Percentiles rank a stretch among this genome's conserved stretches.
These are phyloP conservation scores for Drechslerella dactyloides DNA, from an alignment of 2,329 filamentous ascomycete genomes.

Conservation along the genomic window DNA sequence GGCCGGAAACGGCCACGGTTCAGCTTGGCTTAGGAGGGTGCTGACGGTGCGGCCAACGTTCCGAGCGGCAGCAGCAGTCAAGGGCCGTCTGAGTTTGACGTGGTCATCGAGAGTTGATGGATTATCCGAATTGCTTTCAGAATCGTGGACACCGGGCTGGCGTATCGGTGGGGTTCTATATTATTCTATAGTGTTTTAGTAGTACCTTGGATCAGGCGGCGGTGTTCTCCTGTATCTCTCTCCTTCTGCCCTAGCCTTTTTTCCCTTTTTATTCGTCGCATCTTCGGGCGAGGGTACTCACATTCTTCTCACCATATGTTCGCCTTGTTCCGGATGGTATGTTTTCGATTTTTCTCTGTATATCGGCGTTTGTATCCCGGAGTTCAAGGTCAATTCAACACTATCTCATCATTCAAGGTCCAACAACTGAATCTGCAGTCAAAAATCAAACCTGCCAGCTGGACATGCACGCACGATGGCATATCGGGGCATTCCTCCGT, in stretches of 20 bases:
- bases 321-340: too few species aligned
- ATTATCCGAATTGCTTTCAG: not conserved
- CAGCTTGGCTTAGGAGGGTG: constrained; percentile 39
- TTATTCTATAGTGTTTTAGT: not conserved
- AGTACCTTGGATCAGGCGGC: constrained; percentile 3
- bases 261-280: too few species aligned
- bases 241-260: not conserved
- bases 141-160: not conserved
- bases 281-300: too few species aligned
- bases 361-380: too few species aligned
- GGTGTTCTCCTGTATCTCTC: not conserved
- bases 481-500: too few species aligned
- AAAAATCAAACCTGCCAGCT: too few species aligned
- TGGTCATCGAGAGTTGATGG: constrained; percentile 5
- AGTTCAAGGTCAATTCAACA: too few species aligned
- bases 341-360: too few species aligned
- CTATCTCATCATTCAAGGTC: too few species aligned
- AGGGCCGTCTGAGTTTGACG: constrained; percentile 3
- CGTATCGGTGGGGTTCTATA: constrained; percentile 3
- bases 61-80: not conserved
- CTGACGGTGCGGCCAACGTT: constrained; percentile 15
- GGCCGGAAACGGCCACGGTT: constrained; percentile 46
- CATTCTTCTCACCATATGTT: too few species aligned
- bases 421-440: too few species aligned
- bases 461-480: too few species aligned